Percentiles rank a stretch among this genome's conserved stretches.
These are phyloP conservation scores for Nitzschia sp. DNA, from an alignment of 108 stramenopile genomes.

Conservation along the genomic window DNA sequence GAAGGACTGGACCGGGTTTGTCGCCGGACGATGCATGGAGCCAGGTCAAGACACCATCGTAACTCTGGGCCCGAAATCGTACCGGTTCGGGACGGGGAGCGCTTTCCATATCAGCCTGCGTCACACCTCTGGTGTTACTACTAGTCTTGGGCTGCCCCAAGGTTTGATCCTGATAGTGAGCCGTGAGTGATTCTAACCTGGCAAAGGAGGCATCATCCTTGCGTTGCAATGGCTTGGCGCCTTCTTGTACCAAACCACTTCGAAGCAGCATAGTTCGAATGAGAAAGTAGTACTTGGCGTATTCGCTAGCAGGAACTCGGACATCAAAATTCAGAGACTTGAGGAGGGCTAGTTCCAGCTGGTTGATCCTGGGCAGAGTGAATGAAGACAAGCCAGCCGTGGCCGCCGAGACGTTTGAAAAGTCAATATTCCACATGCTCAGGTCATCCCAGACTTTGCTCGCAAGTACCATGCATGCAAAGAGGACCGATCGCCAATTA, in stretches of 20 bases:
- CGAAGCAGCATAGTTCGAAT: slow-evolving; percentile 82
- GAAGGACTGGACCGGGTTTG: slow-evolving; percentile 30
- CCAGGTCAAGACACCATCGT: slow-evolving; percentile 11
- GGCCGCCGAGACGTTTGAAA: slow-evolving; percentile 64
- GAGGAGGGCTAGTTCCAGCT: slow-evolving; percentile 85
- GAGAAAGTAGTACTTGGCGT: slow-evolving; percentile 97
- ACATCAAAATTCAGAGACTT: slow-evolving; percentile 81
- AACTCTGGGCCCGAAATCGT: slow-evolving; percentile 4
- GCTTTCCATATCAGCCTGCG: neutral
- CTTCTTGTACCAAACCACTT: slow-evolving; percentile 58
- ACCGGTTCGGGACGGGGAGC: neutral
- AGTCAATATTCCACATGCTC: slow-evolving; percentile 97
- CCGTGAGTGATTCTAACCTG: neutral
- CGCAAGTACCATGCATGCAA: slow-evolving; percentile 90
- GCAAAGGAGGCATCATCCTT: slow-evolving; percentile 11
- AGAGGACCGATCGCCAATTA: slow-evolving; percentile 93
- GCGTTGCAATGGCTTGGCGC: slow-evolving; percentile 21
- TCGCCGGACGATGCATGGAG: neutral
- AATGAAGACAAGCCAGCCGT: slow-evolving; percentile 52
- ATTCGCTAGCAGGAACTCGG: slow-evolving; percentile 88
- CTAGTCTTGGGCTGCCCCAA: neutral
- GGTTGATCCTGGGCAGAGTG: slow-evolving; percentile 85
- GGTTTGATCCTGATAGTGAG: slow-evolving; percentile 9
- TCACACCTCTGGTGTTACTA: no score
- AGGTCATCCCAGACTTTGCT: slow-evolving; percentile 98